Percentiles rank a stretch among this genome's conserved stretches.
Conservation (phyloP, 2,329 filamentous ascomycete species). For the Ophiostoma quercus region DNA sequence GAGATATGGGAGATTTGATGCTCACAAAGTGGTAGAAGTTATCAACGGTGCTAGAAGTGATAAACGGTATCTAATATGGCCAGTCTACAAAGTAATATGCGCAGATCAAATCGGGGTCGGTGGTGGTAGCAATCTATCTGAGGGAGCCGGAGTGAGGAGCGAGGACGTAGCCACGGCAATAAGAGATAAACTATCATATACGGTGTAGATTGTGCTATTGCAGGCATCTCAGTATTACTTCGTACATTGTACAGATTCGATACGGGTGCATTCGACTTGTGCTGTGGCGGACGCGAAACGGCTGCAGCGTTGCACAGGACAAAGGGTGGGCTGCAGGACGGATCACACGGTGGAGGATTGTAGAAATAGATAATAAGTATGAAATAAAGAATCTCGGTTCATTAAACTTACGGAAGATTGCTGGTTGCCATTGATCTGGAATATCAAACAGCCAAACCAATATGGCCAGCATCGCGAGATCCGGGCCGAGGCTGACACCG, state of each 20-base stretch:
- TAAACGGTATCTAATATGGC: neutral
- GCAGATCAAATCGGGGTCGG: neutral
- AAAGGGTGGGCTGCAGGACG: neutral
- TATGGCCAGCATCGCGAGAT: neutral
- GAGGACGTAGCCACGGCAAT: neutral
- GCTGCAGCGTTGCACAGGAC: neutral
- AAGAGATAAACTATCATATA: neutral
- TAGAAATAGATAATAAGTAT: too few species aligned
- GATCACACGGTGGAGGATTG: neutral
- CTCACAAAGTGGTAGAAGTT: neutral
- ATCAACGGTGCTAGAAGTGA: neutral
- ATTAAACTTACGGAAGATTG: too few species aligned
- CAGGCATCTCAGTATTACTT: neutral
- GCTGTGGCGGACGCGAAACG: neutral
- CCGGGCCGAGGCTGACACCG: neutral
- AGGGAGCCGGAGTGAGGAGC: neutral
- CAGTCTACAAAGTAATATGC: neutral
- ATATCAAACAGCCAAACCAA: too few species aligned
- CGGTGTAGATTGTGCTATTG: neutral
- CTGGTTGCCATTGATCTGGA: too few species aligned
- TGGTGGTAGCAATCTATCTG: neutral
- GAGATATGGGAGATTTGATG: conserved; percentile 5
- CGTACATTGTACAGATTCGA: neutral
- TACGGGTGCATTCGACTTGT: neutral
- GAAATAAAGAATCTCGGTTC: too few species aligned